Evolutionary conservation across 2,329 filamentous ascomycete species (phyloP).

Genomic region (Stachybotrys chartarum): DNA sequence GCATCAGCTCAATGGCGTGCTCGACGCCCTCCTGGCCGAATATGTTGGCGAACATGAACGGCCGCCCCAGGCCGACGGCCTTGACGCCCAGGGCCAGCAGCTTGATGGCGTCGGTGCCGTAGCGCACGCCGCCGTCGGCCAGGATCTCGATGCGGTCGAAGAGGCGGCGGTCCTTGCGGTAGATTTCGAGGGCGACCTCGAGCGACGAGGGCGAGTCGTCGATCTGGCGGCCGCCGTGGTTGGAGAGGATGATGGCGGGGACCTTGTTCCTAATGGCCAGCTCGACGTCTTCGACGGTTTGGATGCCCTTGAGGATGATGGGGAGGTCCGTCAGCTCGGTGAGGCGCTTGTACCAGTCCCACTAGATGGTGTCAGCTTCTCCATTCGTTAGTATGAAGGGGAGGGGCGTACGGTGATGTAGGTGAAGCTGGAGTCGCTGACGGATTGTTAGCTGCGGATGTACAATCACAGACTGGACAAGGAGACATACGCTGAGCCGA

Average conservation of each 20-base stretch:
- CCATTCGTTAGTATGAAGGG: background rate
- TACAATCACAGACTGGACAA: background rate
- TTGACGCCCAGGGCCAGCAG: conserved; percentile 35
- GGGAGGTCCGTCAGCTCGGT: conserved; percentile 27
- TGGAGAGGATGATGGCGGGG: conserved; percentile 31
- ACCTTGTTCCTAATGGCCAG: conserved; percentile 23
- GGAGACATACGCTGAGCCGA: conserved; percentile 23
- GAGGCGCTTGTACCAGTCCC: conserved; percentile 30
- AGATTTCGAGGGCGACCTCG: conserved; percentile 31
- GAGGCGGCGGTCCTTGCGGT: conserved; percentile 26
- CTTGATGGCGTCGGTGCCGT: conserved; percentile 34
- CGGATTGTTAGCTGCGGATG: conserved; percentile 6
- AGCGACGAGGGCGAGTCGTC: conserved; percentile 29
- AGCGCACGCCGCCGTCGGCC: conserved; percentile 35
- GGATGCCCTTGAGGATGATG: conserved; percentile 33
- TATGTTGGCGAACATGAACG: conserved; percentile 46
- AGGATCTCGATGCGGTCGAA: conserved; percentile 31
- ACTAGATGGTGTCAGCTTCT: conserved; percentile 8
- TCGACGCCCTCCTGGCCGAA: conserved; percentile 42
- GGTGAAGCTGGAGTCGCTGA: conserved; percentile 15
- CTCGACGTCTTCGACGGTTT: conserved; percentile 26
- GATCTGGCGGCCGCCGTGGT: conserved; percentile 35
- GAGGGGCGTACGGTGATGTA: conserved; percentile 10
- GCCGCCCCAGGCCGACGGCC: conserved; percentile 39
- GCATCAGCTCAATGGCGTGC: conserved; percentile 35